A percentile compares a stretch with the other conserved stretches of the same genome.
phyloP scores from a whole-genome alignment of 768 basidiomycete species.

The Crassisporium funariophilum region DNA sequence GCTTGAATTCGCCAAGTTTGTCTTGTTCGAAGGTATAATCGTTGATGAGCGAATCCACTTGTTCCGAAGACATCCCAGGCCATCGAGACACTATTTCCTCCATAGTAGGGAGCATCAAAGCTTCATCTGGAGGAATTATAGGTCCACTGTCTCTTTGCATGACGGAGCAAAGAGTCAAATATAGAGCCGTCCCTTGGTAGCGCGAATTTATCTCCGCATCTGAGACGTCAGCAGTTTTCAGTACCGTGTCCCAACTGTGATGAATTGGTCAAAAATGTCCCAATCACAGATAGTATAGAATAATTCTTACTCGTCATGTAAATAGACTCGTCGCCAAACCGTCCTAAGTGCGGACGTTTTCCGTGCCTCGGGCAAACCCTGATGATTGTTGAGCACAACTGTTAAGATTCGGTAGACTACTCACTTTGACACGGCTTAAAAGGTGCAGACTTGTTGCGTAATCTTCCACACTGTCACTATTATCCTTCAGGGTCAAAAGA shows the following conservation, averaged over 20 bases:
- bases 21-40: conserved; percentile 70
- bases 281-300: not conserved
- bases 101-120: conserved; percentile 57
- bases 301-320: conserved; percentile 79
- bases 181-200: conserved; percentile 76
- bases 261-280: conserved; percentile 5
- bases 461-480: conserved; percentile 57
- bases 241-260: conserved; percentile 77
- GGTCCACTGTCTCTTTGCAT: conserved; percentile 47
- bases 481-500: conserved; percentile 84
- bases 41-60: conserved; percentile 55
- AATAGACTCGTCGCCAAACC: conserved; percentile 86
- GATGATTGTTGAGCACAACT: not conserved
- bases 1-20: conserved; percentile 53
- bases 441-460: conserved; percentile 72
- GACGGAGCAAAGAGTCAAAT: conserved; percentile 58
- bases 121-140: conserved; percentile 57
- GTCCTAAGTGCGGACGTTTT: conserved; percentile 68
- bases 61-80: conserved; percentile 71
- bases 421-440: conserved; percentile 56
- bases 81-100: conserved; percentile 71
- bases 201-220: conserved; percentile 76
- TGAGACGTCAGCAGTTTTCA: conserved; percentile 71
- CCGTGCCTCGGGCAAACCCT: conserved; percentile 75
- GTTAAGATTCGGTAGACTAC: conserved; percentile 10